Base-by-base conservation (phyloP, 2,329 filamentous ascomycete genomes). In the Penicillium sp. region DNA sequence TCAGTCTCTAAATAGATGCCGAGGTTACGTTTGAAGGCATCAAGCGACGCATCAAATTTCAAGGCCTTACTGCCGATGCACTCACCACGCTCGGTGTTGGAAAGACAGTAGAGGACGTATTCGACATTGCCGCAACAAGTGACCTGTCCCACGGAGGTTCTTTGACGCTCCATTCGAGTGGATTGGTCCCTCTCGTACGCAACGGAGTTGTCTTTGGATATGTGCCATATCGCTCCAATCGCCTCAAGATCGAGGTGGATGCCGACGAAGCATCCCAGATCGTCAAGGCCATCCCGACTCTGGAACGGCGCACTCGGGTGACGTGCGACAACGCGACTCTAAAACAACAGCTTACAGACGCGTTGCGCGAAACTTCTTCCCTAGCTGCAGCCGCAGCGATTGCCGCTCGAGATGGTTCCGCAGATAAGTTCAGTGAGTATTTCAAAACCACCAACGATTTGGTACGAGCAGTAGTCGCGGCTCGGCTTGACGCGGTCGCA, bases 151-250 rank as follows among this genome's bases (percentile, higher is more conserved):
- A 68, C n/a, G 77, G 78, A 35, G 86, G 86, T 56, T 74, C 76
- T 50, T 86, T 85, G 67, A 80, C 81, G 53, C 71, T 90, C 48
- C 77, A 80, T 53, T 79, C 85, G 5, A 73, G 75, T 5, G 87
- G 87, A 6, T 77, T 79, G 11, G 77, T 89, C 44, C 81, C 84
- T 9, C 82, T 81, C 54, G 83, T 86, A 29, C 76, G 79, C 22
- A 75, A 75, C 44, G 76, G 80, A 47, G 74, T 80, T 41, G 78
- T 90, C 35, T 71, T 80, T 10, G 85, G 83, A 48, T 80, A 79
- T 45, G 70, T 88, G 2, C 70, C 80, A 11, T 89, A 82, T 74
- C 74, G 78, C 52, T 86, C 83, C 67, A 89, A 89, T 74, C 77
- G 78, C 16, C 72, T 89, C 48, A 78, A 77, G 51, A 77, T 87